phyloP scores from a whole-genome alignment of 2,329 filamentous ascomycete genomes.

The Cryphonectria nitschkei region DNA sequence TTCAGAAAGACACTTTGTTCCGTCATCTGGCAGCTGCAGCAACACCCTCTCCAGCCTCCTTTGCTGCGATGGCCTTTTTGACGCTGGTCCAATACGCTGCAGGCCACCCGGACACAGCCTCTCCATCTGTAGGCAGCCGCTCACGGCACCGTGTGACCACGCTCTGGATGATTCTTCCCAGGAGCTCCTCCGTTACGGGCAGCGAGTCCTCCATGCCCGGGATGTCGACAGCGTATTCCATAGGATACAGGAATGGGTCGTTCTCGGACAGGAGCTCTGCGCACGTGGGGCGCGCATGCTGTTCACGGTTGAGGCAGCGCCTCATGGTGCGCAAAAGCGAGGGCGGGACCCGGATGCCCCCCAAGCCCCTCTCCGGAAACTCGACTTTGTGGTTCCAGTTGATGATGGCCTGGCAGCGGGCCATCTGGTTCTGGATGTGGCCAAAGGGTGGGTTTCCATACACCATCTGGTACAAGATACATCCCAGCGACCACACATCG shows the following conservation, averaged over 20 bases:
- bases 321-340: conserved; percentile 65
- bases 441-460: conserved; percentile 96
- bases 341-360: conserved; percentile 62
- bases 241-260: conserved; percentile 68
- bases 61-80: conserved; percentile 51
- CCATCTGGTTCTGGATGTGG: conserved; percentile 85
- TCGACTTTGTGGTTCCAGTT: conserved; percentile 76
- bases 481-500: conserved; percentile 95
- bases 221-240: conserved; percentile 48
- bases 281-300: conserved; percentile 65
- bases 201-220: conserved; percentile 50
- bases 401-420: conserved; percentile 84
- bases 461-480: conserved; percentile 96
- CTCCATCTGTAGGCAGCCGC: conserved; percentile 60
- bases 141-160: conserved; percentile 63
- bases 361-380: conserved; percentile 71
- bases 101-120: conserved; percentile 60
- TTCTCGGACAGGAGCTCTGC: conserved; percentile 61
- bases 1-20: neutral
- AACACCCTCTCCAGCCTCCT: conserved; percentile 31
- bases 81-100: conserved; percentile 65
- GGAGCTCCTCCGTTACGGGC: conserved; percentile 65
- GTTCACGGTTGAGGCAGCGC: conserved; percentile 65
- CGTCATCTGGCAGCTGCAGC: conserved; percentile 6
- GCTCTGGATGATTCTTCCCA: conserved; percentile 65